Percentiles rank a stretch among this genome's conserved stretches.
phyloP scores from a whole-genome alignment of 2,329 filamentous ascomycete species.

The Teratosphaeria gauchensis region DNA sequence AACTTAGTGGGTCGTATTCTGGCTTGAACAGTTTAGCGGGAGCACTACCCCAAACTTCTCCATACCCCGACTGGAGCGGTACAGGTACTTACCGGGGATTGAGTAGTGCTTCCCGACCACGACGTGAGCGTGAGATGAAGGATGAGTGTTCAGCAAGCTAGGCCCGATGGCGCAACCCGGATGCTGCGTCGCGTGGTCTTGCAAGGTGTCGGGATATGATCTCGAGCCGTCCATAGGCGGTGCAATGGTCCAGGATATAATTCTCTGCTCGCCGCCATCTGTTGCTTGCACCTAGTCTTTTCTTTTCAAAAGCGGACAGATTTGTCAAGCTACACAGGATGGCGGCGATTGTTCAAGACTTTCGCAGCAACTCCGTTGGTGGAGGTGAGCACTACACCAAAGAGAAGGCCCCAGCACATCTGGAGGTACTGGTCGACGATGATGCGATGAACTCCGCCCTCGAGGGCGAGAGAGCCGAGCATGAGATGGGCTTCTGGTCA shows the following conservation, averaged over 20 bases:
- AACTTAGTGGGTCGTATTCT: neutral
- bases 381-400: neutral
- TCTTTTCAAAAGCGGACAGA: neutral
- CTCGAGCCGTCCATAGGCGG: neutral
- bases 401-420: neutral
- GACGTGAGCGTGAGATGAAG: neutral
- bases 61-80: neutral
- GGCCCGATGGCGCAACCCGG: neutral
- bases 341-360: neutral
- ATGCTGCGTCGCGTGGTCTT: neutral
- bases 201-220: neutral
- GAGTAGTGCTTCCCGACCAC: neutral
- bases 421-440: slow-evolving; percentile 19
- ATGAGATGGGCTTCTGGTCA: slow-evolving; percentile 35
- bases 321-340: neutral
- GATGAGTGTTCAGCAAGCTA: neutral
- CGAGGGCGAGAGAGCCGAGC: slow-evolving; percentile 43
- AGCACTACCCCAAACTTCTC: neutral
- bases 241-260: neutral
- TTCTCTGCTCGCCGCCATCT: neutral
- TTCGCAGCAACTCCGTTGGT: neutral
- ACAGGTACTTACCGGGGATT: neutral
- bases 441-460: slow-evolving; percentile 39
- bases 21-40: neutral
- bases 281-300: neutral